Conservation (phyloP, 192 early-diverging fungal species). For the Entomortierella lignicola region DNA sequence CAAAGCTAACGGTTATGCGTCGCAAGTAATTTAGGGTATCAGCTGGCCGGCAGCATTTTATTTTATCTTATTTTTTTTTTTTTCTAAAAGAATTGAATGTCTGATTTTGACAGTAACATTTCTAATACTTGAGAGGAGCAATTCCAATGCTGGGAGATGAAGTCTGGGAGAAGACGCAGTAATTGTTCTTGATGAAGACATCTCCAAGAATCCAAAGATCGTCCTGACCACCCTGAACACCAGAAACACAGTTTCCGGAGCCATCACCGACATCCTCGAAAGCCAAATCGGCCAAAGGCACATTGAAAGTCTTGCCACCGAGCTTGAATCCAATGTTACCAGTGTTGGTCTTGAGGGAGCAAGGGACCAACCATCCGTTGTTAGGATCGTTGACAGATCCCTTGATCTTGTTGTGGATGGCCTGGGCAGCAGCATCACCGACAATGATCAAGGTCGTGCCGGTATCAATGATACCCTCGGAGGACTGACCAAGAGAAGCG, state of each 20-base stretch:
- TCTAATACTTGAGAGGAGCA: conserved; percentile 20
- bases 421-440: conserved; percentile 59
- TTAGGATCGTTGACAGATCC: conserved; percentile 18
- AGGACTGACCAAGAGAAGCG: conserved; percentile 35
- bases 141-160: conserved; percentile 44
- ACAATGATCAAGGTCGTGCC: conserved; percentile 74
- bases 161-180: conserved; percentile 50
- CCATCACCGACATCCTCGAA: conserved; percentile 34
- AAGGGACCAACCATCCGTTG: conserved; percentile 27
- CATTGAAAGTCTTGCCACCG: conserved; percentile 43
- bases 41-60: no score
- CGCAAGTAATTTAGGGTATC: no score
- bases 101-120: no score
- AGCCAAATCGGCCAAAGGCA: conserved; percentile 44
- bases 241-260: neutral
- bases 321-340: conserved; percentile 43
- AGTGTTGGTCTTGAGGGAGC: conserved; percentile 17
- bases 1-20: no score
- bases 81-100: no score
- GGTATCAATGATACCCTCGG: conserved; percentile 67
- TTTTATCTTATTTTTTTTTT: no score
- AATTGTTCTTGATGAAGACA: conserved; percentile 60
- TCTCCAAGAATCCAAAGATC: conserved; percentile 53
- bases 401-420: conserved; percentile 52
- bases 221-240: conserved; percentile 30